phyloP scores from a whole-genome alignment of 306 rosid genomes.

The Cucumis cinereus region DNA sequence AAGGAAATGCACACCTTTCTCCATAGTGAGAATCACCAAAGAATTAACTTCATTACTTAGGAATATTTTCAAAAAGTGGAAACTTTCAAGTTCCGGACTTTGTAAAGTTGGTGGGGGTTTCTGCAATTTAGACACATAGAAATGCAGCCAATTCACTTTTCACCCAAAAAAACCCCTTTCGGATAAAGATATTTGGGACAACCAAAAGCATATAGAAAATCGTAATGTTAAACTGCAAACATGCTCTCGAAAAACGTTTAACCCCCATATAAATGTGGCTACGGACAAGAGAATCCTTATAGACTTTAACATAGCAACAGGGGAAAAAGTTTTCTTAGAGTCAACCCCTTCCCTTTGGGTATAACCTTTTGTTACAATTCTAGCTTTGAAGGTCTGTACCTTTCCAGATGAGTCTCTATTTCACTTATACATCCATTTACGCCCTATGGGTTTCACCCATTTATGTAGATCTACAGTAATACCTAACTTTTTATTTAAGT shows the following conservation, averaged over 20 bases:
- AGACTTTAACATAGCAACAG: too few relatives aligned
- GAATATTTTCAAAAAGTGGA: constrained; percentile 43
- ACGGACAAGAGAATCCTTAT: too few relatives aligned
- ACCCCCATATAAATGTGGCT: constrained; percentile 33
- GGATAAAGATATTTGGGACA: not conserved
- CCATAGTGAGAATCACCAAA: constrained; percentile 38
- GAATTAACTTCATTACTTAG: constrained; percentile 51
- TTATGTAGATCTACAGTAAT: too few relatives aligned
- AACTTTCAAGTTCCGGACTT: constrained; percentile 32
- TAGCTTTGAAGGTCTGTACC: too few relatives aligned
- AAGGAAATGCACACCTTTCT: constrained; percentile 44
- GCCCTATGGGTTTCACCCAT: too few relatives aligned
- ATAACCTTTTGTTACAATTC: too few relatives aligned
- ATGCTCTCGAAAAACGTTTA: constrained; percentile 54
- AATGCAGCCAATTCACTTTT: constrained; percentile 5
- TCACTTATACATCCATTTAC: too few relatives aligned
- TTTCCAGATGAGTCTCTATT: too few relatives aligned
- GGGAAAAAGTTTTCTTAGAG: too few relatives aligned
- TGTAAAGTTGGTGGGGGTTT: constrained; percentile 37
- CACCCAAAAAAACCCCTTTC: not conserved
- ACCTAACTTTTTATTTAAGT: too few relatives aligned
- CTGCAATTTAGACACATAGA: constrained; percentile 31
- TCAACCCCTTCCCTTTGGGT: too few relatives aligned
- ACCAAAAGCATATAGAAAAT: not conserved
- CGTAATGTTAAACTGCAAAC: constrained; percentile 19